Evolutionary conservation across 1,139 yeast species (phyloP).

Genomic region (Scheffersomyces illinoinensis): DNA sequence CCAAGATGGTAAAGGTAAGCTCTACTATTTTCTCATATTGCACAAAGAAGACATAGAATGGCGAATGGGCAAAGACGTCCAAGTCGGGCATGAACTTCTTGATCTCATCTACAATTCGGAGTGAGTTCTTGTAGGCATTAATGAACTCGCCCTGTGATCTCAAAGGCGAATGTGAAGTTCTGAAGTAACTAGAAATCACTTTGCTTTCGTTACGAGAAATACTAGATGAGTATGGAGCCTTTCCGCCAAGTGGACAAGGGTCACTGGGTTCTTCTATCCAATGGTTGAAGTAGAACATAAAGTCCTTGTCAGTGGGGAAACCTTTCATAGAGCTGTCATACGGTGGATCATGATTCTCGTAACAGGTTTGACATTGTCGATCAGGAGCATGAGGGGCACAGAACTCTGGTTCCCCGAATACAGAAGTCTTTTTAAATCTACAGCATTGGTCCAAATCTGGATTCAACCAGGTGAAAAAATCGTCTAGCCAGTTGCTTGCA

Average conservation of each 20-base stretch:
- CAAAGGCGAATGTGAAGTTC: slow-evolving; percentile 81
- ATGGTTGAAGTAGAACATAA: slow-evolving; percentile 68
- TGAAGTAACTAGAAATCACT: slow-evolving; percentile 63
- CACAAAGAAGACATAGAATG: slow-evolving; percentile 88
- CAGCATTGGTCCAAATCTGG: slow-evolving; percentile 90
- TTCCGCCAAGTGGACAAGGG: slow-evolving; percentile 94
- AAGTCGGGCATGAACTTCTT: slow-evolving; percentile 35
- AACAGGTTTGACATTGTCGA: slow-evolving; percentile 75
- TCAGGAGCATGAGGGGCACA: slow-evolving; percentile 73
- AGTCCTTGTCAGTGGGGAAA: slow-evolving; percentile 75
- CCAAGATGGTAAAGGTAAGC: slow-evolving; percentile 57
- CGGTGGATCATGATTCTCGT: slow-evolving; percentile 50
- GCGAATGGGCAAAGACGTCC: slow-evolving; percentile 86
- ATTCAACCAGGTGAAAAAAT: slow-evolving; percentile 81
- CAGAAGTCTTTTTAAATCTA: slow-evolving; percentile 49
- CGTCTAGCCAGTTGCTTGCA: slow-evolving; percentile 90
- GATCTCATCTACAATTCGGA: slow-evolving; percentile 67
- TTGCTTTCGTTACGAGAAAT: slow-evolving; percentile 42
- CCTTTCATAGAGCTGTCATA: slow-evolving; percentile 82
- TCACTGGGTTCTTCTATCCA: slow-evolving; percentile 90
- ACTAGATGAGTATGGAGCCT: slow-evolving; percentile 80
- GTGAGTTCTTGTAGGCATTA: slow-evolving; percentile 70
- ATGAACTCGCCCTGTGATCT: slow-evolving; percentile 85
- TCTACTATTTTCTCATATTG: slow-evolving; percentile 71
- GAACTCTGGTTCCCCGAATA: slow-evolving; percentile 34